Percentiles rank a stretch among this genome's conserved stretches.
Conservation (phyloP, 805 yeast genomes). For the Alloascoidea africana region DNA sequence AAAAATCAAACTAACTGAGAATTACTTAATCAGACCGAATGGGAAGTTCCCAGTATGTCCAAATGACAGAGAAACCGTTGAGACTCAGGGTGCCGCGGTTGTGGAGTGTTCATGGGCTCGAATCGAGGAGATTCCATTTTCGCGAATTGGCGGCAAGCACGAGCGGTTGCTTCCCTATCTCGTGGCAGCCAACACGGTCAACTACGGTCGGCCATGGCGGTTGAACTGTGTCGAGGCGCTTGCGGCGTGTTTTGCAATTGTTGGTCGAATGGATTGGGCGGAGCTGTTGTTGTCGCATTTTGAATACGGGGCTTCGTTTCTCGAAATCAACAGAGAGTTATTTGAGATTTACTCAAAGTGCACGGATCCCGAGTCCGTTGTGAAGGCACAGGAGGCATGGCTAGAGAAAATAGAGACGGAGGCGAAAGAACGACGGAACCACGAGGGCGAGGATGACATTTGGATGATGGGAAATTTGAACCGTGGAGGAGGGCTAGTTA, state of each 20-base stretch:
- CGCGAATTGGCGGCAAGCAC: conserved; percentile 78
- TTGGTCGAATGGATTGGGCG: conserved; percentile 88
- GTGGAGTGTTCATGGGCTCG: conserved; percentile 99
- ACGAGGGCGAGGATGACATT: conserved; percentile 38
- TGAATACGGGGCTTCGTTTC: conserved; percentile 86
- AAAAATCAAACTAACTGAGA: conserved; percentile 2
- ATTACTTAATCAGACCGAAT: conserved; percentile 35
- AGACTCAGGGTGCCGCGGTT: conserved; percentile 81
- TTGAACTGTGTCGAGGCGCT: conserved; percentile 93
- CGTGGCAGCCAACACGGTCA: conserved; percentile 94
- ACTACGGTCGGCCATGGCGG: conserved; percentile 93
- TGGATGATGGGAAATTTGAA: conserved; percentile 76
- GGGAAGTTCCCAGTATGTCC: conserved; percentile 89
- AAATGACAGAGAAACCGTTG: conserved; percentile 63
- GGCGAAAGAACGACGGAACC: conserved; percentile 41
- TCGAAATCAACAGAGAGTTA: conserved; percentile 69
- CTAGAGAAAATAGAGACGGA: conserved; percentile 54
- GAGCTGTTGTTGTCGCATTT: conserved; percentile 58
- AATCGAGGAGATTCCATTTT: conserved; percentile 90
- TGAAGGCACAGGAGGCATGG: conserved; percentile 62
- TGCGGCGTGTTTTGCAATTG: conserved; percentile 93
- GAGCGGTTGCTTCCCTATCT: conserved; percentile 82
- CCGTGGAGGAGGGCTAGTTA: too few relatives aligned
- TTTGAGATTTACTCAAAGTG: conserved; percentile 63
- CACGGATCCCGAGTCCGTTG: conserved; percentile 64